Conservation (phyloP, 257 asterid species). For the Primulina eburnea region DNA sequence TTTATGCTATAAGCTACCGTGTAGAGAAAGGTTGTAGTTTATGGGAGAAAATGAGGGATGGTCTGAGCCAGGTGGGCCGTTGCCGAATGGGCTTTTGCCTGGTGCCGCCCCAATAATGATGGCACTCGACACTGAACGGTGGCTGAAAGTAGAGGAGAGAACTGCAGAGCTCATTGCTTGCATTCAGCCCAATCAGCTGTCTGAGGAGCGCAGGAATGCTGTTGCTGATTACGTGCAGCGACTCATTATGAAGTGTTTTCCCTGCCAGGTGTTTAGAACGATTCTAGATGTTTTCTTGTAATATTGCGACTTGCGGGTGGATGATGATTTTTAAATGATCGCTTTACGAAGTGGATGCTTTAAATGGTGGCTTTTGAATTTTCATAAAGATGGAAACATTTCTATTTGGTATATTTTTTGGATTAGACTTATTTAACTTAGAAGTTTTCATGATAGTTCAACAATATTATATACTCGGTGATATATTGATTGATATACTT, state of each 20-base stretch:
- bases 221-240: constrained; percentile 87
- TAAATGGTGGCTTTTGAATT: constrained; percentile 5
- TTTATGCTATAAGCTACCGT: constrained; percentile 22
- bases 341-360: constrained; percentile 10
- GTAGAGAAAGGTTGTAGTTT: constrained; percentile 34
- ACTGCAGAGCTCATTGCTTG: constrained; percentile 86
- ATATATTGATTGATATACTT: background rate
- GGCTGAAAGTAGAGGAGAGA: constrained; percentile 89
- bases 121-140: constrained; percentile 64
- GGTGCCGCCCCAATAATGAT: constrained; percentile 61
- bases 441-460: no score
- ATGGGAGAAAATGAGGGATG: constrained; percentile 92
- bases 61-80: constrained; percentile 66
- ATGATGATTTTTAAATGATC: constrained; percentile 2
- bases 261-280: constrained; percentile 76
- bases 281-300: constrained; percentile 14
- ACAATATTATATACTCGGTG: background rate
- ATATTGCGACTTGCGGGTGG: constrained; percentile 6
- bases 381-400: constrained; percentile 8
- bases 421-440: background rate
- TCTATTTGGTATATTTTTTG: constrained; percentile 16
- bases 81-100: constrained; percentile 75
- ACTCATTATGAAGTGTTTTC: constrained; percentile 79
- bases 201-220: constrained; percentile 86
- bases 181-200: constrained; percentile 80